Percentiles rank a stretch among this genome's conserved stretches.
These are phyloP conservation scores for Chaetoceros tenuissimus DNA, from an alignment of 108 stramenopile species.

Conservation along the genomic window DNA sequence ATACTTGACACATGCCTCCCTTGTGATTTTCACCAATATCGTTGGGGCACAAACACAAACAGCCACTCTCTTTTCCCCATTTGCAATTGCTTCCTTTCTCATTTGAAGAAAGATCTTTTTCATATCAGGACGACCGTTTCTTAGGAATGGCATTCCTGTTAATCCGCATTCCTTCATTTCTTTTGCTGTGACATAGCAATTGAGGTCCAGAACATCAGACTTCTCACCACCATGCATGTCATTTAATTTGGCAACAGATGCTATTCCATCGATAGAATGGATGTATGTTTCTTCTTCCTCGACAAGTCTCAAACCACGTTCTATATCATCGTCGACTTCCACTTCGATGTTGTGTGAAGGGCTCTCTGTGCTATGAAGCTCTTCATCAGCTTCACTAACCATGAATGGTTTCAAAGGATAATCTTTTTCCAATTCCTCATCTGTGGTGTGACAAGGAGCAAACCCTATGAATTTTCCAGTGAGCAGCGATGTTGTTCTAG, in stretches of 20 bases:
- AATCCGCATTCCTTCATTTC: background rate
- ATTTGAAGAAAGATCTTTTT: conserved; percentile 17
- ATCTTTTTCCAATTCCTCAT: conserved; percentile 6
- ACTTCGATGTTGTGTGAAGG: conserved; percentile 6
- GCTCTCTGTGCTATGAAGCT: too few species aligned
- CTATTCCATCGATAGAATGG: background rate
- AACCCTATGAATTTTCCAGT: too few species aligned
- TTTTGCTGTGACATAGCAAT: conserved; percentile 20
- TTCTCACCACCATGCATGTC: background rate
- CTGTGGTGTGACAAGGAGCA: background rate
- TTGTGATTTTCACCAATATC: conserved; percentile 7
- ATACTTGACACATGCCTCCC: conserved; percentile 14
- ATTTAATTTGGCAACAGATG: background rate
- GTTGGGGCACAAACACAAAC: conserved; percentile 40
- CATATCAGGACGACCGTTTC: conserved; percentile 28
- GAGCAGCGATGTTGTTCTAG: too few species aligned
- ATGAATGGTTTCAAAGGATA: conserved; percentile 2
- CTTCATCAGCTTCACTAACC: too few species aligned
- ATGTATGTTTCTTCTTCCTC: too few species aligned
- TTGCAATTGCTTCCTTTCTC: conserved; percentile 17
- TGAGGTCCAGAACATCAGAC: conserved; percentile 10
- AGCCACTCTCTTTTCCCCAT: conserved; percentile 23
- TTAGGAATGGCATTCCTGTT: conserved; percentile 2
- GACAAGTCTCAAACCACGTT: too few species aligned
- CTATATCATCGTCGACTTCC: background rate